phyloP scores from a whole-genome alignment of 2,329 filamentous ascomycete species.

The Cephalotrichum gorgonifer region DNA sequence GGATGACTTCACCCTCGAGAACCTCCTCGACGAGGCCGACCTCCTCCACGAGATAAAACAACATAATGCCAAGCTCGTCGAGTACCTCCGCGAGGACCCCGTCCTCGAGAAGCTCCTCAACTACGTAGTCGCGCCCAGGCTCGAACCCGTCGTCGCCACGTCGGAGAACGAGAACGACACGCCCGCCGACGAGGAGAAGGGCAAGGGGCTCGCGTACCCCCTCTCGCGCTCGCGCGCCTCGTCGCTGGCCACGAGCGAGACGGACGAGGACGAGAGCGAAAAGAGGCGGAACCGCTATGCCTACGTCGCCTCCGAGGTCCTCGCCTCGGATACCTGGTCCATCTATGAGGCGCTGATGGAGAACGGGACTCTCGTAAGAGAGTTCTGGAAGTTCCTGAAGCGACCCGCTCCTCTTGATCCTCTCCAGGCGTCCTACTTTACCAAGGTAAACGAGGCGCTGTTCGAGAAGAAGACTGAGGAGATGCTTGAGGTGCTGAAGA shows the following conservation, averaged over 20 bases:
- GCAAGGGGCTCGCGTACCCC: slow-evolving; percentile 27
- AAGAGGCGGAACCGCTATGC: slow-evolving; percentile 90
- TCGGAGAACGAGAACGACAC: slow-evolving; percentile 41
- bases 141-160: slow-evolving; percentile 39
- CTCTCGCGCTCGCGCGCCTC: slow-evolving; percentile 43
- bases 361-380: slow-evolving; percentile 64
- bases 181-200: slow-evolving; percentile 33
- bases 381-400: slow-evolving; percentile 87
- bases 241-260: slow-evolving; percentile 36
- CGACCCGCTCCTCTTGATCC: slow-evolving; percentile 79
- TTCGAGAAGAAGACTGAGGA: slow-evolving; percentile 97
- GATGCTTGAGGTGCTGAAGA: slow-evolving; percentile 86
- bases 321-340: slow-evolving; percentile 94
- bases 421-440: slow-evolving; percentile 93
- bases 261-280: slow-evolving; percentile 66
- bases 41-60: slow-evolving; percentile 96
- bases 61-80: slow-evolving; percentile 94
- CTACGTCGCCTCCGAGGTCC: slow-evolving; percentile 83
- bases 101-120: slow-evolving; percentile 77
- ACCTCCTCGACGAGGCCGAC: slow-evolving; percentile 91
- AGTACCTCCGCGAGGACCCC: slow-evolving; percentile 82
- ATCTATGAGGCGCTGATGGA: slow-evolving; percentile 89
- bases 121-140: slow-evolving; percentile 78
- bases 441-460: slow-evolving; percentile 95
- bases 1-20: slow-evolving; percentile 88